These are phyloP conservation scores for Paraphaeosphaeria minitans DNA, from an alignment of 2,329 filamentous ascomycete species.

Conservation along the genomic window DNA sequence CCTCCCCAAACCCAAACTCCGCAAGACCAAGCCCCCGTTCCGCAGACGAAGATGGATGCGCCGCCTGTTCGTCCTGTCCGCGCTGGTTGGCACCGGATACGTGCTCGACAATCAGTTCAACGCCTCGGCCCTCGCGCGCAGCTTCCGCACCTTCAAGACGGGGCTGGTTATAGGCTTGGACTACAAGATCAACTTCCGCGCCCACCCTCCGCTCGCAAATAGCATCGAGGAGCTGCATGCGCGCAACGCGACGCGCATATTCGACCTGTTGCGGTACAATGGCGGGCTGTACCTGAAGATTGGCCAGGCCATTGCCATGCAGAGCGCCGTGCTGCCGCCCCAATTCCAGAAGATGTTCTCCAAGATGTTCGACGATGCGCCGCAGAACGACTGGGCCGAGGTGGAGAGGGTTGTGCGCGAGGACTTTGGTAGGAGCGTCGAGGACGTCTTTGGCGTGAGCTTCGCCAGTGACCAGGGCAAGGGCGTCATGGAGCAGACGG, in stretches of 20 bases:
- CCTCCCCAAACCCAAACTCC: conserved; percentile 61
- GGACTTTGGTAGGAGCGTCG: conserved; percentile 81
- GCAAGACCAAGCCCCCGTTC: conserved; percentile 71
- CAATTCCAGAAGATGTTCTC: conserved; percentile 97
- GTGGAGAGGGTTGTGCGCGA: conserved; percentile 83
- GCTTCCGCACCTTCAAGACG: conserved; percentile 77
- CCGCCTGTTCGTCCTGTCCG: conserved; percentile 67
- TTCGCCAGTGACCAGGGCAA: conserved; percentile 70
- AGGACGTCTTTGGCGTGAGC: conserved; percentile 91
- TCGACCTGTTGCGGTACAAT: conserved; percentile 80
- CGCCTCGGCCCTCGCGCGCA: conserved; percentile 78
- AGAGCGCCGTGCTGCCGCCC: conserved; percentile 88
- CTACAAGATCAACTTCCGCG: conserved; percentile 95
- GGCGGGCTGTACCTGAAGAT: conserved; percentile 97
- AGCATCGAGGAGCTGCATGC: conserved; percentile 78
- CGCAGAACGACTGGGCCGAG: conserved; percentile 86
- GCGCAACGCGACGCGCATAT: conserved; percentile 82
- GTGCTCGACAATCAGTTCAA: conserved; percentile 75
- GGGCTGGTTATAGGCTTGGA: conserved; percentile 84
- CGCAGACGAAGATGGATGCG: conserved; percentile 77
- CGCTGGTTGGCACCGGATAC: conserved; percentile 67
- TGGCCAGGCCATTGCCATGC: conserved; percentile 97
- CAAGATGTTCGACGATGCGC: conserved; percentile 96
- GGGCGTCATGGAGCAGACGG: conserved; percentile 73
- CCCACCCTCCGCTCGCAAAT: conserved; percentile 74